Percentiles rank a stretch among this genome's conserved stretches.
Conservation (phyloP, 192 early-diverging fungal genomes). For the Helicostylum pulchrum region DNA sequence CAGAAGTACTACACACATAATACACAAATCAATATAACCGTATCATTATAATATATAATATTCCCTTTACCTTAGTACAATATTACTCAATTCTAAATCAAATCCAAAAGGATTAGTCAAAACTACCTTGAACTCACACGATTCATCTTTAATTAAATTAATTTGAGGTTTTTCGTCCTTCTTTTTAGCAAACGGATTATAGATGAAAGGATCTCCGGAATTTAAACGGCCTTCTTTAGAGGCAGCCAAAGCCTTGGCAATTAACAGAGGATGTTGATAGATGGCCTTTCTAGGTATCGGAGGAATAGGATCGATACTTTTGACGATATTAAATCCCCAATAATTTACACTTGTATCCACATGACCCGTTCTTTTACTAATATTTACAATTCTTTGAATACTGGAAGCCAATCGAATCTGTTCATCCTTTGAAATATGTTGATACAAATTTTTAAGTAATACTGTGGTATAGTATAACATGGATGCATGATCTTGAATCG, state of each 20-base stretch:
- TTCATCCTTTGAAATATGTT: conserved; percentile 60
- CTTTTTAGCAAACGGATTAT: conserved; percentile 73
- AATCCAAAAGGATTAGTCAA: conserved; percentile 79
- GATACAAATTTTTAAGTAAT: conserved; percentile 61
- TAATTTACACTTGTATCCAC: conserved; percentile 44
- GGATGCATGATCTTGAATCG: conserved; percentile 59
- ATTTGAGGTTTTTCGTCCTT: conserved; percentile 35
- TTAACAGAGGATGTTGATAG: conserved; percentile 49
- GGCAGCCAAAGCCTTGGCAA: conserved; percentile 31
- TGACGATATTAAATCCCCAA: conserved; percentile 56
- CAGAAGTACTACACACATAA: conserved; percentile 49
- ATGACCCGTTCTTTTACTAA: conserved; percentile 49
- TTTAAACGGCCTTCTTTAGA: background rate
- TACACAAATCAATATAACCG: background rate
- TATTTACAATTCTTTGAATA: conserved; percentile 51
- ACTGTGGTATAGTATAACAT: conserved; percentile 63
- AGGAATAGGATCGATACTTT: conserved; percentile 46
- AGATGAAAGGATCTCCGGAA: conserved; percentile 66
- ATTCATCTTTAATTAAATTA: conserved; percentile 63
- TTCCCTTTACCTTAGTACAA: conserved; percentile 50
- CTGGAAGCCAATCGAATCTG: conserved; percentile 58
- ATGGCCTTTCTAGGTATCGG: conserved; percentile 56
- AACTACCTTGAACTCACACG: conserved; percentile 64
- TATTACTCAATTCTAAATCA: conserved; percentile 69
- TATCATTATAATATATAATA: no score